Evolutionary conservation across 164 flowering plant species (phyloP).

Genomic region (Stephania yunnanensis): DNA sequence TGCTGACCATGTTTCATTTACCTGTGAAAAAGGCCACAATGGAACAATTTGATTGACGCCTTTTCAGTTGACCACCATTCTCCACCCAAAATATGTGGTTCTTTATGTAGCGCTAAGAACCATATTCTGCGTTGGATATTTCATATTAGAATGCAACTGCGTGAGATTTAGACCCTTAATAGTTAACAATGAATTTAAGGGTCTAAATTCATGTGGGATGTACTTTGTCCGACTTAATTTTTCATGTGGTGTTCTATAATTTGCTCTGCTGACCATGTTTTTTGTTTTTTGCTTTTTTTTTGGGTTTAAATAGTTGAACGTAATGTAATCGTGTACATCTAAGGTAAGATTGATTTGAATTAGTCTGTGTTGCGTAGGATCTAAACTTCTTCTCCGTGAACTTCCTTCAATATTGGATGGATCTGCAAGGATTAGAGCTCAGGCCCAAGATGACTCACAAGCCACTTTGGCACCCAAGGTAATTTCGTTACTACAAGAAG

Average conservation of each 20-base stretch:
- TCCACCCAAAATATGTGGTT: background rate
- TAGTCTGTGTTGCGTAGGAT: constrained; percentile 38
- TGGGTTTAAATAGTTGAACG: background rate
- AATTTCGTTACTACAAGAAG: background rate
- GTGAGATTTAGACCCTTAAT: background rate
- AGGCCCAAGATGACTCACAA: constrained; percentile 75
- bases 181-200: background rate
- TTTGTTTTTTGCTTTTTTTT: too few species aligned
- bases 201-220: background rate
- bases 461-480: constrained; percentile 96
- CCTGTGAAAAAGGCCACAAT: background rate
- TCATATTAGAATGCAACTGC: background rate
- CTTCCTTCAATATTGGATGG: constrained; percentile 88
- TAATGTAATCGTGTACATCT: background rate
- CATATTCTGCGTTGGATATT: background rate
- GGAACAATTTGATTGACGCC: background rate
- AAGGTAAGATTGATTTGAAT: background rate
- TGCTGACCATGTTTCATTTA: background rate
- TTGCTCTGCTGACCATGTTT: background rate
- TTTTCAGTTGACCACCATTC: background rate
- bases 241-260: background rate
- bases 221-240: background rate
- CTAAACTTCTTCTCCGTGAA: constrained; percentile 67
- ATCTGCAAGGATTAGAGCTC: constrained; percentile 64
- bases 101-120: background rate